A percentile compares a stretch with the other conserved stretches of the same genome.
Evolutionary conservation across 768 basidiomycete genomes (phyloP).

Genomic region (Mycena polygramma): DNA sequence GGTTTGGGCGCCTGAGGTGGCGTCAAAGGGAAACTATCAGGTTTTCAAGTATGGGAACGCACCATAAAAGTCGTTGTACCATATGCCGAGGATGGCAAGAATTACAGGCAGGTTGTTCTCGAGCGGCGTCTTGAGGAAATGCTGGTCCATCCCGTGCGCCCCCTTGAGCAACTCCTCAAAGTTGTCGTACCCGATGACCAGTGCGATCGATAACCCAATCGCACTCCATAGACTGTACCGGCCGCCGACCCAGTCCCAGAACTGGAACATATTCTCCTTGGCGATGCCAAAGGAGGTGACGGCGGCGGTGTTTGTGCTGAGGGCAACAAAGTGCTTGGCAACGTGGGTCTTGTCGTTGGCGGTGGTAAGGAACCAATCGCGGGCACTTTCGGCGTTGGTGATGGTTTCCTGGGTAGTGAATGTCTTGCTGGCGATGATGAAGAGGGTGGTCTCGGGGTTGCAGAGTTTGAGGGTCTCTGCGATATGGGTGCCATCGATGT

Average conservation of each 20-base stretch:
- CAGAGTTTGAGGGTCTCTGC: conserved; percentile 87
- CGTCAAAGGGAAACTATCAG: conserved; percentile 23
- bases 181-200: conserved; percentile 94
- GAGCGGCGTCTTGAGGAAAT: conserved; percentile 90
- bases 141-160: conserved; percentile 98
- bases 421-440: conserved; percentile 99
- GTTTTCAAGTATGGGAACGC: conserved; percentile 26
- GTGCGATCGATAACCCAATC: conserved; percentile 94
- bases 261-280: conserved; percentile 96
- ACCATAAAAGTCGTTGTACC: conserved; percentile 99
- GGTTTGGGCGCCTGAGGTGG: conserved; percentile 82
- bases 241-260: conserved; percentile 99
- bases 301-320: conserved; percentile 95
- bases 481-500: conserved; percentile 98
- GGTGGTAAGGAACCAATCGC: conserved; percentile 90
- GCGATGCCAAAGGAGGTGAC: conserved; percentile 95
- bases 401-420: conserved; percentile 99
- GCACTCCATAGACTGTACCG: conserved; percentile 99
- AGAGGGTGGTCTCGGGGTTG: conserved; percentile 93
- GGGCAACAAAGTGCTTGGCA: conserved; percentile 98
- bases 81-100: conserved; percentile 90
- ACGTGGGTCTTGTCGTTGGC: conserved; percentile 93
- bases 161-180: conserved; percentile 91
- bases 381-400: conserved; percentile 95
- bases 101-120: conserved; percentile 94